Evolutionary conservation across 345 rosid species (phyloP), one percentile per base, ranked within the genome.

Genomic region (Euclidium syriacum): DNA sequence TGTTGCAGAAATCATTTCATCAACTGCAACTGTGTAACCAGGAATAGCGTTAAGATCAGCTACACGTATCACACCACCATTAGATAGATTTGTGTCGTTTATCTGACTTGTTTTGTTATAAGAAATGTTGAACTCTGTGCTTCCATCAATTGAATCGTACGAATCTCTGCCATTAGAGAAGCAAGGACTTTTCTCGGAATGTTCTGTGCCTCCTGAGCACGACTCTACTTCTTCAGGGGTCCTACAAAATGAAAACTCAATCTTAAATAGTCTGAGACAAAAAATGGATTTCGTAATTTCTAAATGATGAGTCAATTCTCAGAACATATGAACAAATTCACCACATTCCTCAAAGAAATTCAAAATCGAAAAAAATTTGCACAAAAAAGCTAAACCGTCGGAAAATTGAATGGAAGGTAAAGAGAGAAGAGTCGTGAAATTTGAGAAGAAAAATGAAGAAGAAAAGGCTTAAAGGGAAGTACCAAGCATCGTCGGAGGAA

Each of bases 401-500:
- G 1, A 22, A 53, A 38, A 1, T 11, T 11, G 1, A 36, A 11
- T 10, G 11, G 8, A 36, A 36, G 33, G 33, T 12, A 36, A 36
- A 1, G 0, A 36, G 11, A 36, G 10, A 36, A 1, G 5, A 11
- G 11, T 5, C 15, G 11, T 27, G 1, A 6, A 27, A 35, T 6
- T 36, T 3, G 4, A 10, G 12, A 10, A 10, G 12, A 36, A 3
- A 2, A 20, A 44, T 44, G 43, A 36, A 55, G 12, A 20, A 22
- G 24, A 16, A 54, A 1, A 17, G n/a, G 19, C 11, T 10, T 3
- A 58, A 27, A n/a, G 7, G 49, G 49, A 16, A 73, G 41, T 85
- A 90, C 97, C 97, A 90, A 46, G 90, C 95, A 55, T 84, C 95
- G 18, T 90, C 95, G 53, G 82, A 80, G 71, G 94, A 87, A 77